Evolutionary conservation across 805 yeast species (phyloP), one percentile per base, ranked within the genome.

Genomic region (Suhomyces emberorum): DNA sequence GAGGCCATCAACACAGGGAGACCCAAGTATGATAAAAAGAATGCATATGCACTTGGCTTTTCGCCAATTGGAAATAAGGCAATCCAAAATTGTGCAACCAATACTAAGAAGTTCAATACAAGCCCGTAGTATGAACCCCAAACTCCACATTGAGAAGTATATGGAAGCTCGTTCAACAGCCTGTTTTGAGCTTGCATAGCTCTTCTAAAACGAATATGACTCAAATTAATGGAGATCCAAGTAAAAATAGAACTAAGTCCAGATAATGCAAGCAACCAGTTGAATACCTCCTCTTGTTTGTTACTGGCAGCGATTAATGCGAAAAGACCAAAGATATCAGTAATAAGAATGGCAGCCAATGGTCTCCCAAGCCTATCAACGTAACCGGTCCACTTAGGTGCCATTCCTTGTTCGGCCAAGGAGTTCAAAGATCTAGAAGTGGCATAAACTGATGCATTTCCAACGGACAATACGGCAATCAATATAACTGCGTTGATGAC

Each of bases 301-400:
- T 48, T 46, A 56, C 55, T 29, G 8, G 78, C 81, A 16, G 85
- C 82, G 49, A 82, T 68, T 51, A 80, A 75, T 30, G 81, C 77
- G 37, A 83, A 72, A 38, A 79, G 59, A 34, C 87, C 88, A 50
- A 82, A 63, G 3, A 60, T 39, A 32, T 74, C 62, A 10, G 79
- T 70, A 28, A 75, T 52, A 16, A 61, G 46, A 43, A 79, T 72
- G 32, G 81, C 79, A 31, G 65, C 72, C 37, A 81, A 53, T 24
- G 88, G 88, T 55, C 88, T 72, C 40, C 88, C 88, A 16, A 65
- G 66, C 49, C 78, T 69, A 55, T 81, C 87, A 46, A 80, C 69
- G 61, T 78, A 80, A 4, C 73, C 75, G 25, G 77, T 65, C 41
- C 73, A 55, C 44, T 64, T 61, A 37, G 87, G 87, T 32, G 81